Evolutionary conservation across 305 asterid genomes (phyloP).

Genomic region (Withania somnifera): DNA sequence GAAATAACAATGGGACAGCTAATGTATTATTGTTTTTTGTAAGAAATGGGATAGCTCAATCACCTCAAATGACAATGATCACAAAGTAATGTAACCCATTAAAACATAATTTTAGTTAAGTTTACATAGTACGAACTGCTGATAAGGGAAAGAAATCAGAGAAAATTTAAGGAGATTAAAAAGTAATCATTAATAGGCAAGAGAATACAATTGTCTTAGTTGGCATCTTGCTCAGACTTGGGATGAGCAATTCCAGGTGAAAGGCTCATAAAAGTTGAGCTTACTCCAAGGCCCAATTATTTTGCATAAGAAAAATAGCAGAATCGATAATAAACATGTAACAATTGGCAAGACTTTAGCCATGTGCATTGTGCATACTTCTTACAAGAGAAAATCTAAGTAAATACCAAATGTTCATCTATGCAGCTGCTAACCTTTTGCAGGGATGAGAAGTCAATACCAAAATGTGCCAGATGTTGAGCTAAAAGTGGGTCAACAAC

Average conservation of each 20-base stretch:
- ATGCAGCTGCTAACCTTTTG: conserved; percentile 55
- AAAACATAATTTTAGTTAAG: not conserved
- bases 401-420: not conserved
- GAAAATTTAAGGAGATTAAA: not conserved
- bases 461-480: conserved; percentile 87
- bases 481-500: conserved; percentile 90
- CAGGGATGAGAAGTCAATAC: conserved; percentile 91
- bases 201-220: not conserved
- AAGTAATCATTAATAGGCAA: not conserved
- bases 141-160: not conserved
- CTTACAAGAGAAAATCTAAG: not conserved
- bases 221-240: not conserved
- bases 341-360: not conserved
- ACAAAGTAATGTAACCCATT: not conserved
- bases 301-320: not conserved
- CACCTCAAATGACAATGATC: not conserved
- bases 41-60: not conserved
- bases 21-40: not conserved
- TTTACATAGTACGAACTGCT: not conserved
- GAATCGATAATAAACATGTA: not conserved
- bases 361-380: not conserved
- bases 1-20: not conserved
- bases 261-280: not conserved
- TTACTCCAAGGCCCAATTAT: not conserved
- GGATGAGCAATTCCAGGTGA: not conserved